These are phyloP conservation scores for Chlorella sp. DNA, from an alignment of 139 green algal species.

Conservation along the genomic window DNA sequence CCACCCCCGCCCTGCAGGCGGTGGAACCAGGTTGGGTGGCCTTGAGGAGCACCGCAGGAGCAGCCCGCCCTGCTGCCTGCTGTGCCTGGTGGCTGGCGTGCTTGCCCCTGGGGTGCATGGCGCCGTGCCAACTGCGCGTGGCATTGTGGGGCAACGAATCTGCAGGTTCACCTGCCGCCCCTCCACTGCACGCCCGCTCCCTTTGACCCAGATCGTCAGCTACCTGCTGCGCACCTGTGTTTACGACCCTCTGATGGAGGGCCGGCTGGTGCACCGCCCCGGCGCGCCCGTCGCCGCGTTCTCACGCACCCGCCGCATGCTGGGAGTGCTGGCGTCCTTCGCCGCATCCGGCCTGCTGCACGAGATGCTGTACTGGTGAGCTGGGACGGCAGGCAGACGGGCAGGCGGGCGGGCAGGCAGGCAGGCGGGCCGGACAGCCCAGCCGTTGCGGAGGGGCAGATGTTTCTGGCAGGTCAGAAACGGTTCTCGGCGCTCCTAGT, in stretches of 20 bases:
- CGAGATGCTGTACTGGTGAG: slow-evolving; percentile 14
- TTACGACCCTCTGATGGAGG: slow-evolving; percentile 17
- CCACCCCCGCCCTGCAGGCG: neutral
- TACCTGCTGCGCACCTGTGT: neutral
- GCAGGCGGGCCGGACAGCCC: no score
- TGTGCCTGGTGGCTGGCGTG: no score
- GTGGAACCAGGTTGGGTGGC: neutral
- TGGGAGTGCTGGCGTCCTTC: neutral
- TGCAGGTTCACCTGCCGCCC: no score
- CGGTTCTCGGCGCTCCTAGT: neutral
- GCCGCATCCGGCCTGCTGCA: neutral
- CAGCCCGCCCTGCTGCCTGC: no score
- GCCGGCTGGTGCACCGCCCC: neutral
- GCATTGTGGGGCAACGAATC: no score
- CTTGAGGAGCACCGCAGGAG: no score
- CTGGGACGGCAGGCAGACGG: neutral
- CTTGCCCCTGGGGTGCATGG: no score
- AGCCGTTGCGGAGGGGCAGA: neutral
- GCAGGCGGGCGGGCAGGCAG: neutral
- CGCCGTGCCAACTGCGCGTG: no score
- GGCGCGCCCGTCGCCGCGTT: neutral
- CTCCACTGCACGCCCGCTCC: no score
- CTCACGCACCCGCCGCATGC: neutral
- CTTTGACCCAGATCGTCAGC: no score
- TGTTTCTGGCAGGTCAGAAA: neutral